Percentiles rank a stretch among this genome's conserved stretches.
Conservation (phyloP, 345 rosid species). For the Odontarrhena argentea region DNA sequence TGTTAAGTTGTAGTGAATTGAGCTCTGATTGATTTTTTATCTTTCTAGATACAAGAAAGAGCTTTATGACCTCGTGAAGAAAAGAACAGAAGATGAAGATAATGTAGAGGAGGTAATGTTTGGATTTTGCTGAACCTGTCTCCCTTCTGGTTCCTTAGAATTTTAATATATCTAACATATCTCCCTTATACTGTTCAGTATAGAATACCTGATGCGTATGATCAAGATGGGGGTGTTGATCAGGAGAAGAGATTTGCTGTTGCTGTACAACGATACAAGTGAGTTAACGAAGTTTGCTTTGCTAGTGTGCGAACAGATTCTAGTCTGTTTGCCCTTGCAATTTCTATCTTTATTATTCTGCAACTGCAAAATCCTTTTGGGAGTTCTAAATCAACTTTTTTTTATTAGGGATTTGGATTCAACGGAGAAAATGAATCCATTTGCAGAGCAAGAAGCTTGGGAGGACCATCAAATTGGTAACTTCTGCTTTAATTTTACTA, state of each 20-base stretch:
- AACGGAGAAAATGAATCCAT: slow-evolving; percentile 93
- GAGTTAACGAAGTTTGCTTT: slow-evolving; percentile 36
- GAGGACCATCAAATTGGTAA: slow-evolving; percentile 97
- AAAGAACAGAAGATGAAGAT: slow-evolving; percentile 71
- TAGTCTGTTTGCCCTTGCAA: slow-evolving; percentile 14
- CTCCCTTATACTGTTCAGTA: slow-evolving; percentile 55
- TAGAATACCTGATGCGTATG: slow-evolving; percentile 96
- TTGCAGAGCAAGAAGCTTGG: slow-evolving; percentile 99
- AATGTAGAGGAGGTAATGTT: slow-evolving; percentile 62
- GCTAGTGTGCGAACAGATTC: slow-evolving; percentile 21
- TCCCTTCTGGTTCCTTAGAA: slow-evolving; percentile 3
- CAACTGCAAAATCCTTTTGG: slow-evolving; percentile 3
- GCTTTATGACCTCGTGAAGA: slow-evolving; percentile 83
- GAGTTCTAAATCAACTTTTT: slow-evolving; percentile 14
- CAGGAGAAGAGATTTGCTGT: slow-evolving; percentile 97
- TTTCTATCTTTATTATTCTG: slow-evolving; percentile 11
- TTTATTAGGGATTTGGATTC: slow-evolving; percentile 59
- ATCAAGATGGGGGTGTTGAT: slow-evolving; percentile 75
- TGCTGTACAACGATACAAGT: slow-evolving; percentile 89
- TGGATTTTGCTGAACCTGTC: slow-evolving; percentile 29
- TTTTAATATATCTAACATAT: slow-evolving; percentile 23
- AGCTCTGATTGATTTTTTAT: slow-evolving; percentile 25
- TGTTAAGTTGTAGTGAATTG: slow-evolving; percentile 15
- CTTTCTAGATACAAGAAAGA: slow-evolving; percentile 72
- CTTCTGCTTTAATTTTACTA: slow-evolving; percentile 17